Percentiles rank a stretch among this genome's conserved stretches.
Evolutionary conservation across 306 rosid species (phyloP).

Genomic region (Trichosanthes truncata): DNA sequence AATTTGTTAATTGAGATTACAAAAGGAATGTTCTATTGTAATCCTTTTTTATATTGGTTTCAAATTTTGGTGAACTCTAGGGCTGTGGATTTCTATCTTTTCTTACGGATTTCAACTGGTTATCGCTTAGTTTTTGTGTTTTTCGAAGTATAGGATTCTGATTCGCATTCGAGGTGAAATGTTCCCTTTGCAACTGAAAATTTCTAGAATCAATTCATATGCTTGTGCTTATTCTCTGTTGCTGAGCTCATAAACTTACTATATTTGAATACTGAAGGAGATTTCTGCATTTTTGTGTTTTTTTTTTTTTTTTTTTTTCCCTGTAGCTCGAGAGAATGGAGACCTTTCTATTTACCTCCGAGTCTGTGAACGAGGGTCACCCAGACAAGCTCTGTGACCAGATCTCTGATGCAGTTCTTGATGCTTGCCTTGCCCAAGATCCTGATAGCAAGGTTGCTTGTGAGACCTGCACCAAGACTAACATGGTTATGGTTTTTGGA

Average conservation of each 20-base stretch:
- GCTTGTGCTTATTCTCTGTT: background rate
- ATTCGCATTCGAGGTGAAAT: background rate
- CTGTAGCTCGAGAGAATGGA: conserved; percentile 26
- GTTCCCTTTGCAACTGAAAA: background rate
- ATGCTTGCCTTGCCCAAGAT: conserved; percentile 30
- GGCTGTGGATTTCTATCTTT: background rate
- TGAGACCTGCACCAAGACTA: conserved; percentile 32
- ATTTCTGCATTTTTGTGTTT: background rate
- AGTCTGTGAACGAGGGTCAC: conserved; percentile 44
- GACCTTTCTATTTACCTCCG: conserved; percentile 32
- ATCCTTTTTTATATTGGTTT: background rate
- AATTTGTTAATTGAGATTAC: background rate
- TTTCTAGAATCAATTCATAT: background rate
- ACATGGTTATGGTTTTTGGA: conserved; percentile 30
- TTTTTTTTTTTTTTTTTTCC: background rate
- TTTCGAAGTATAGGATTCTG: background rate
- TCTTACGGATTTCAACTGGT: background rate
- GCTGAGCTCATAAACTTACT: background rate
- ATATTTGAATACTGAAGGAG: background rate
- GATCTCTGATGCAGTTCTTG: conserved; percentile 30
- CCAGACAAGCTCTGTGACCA: conserved; percentile 40
- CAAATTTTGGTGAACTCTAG: background rate
- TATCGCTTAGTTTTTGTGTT: background rate
- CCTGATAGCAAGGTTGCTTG: conserved; percentile 36
- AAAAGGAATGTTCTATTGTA: background rate